These are phyloP conservation scores for Macrophomina tecta DNA, from an alignment of 2,329 filamentous ascomycete species.

Conservation along the genomic window DNA sequence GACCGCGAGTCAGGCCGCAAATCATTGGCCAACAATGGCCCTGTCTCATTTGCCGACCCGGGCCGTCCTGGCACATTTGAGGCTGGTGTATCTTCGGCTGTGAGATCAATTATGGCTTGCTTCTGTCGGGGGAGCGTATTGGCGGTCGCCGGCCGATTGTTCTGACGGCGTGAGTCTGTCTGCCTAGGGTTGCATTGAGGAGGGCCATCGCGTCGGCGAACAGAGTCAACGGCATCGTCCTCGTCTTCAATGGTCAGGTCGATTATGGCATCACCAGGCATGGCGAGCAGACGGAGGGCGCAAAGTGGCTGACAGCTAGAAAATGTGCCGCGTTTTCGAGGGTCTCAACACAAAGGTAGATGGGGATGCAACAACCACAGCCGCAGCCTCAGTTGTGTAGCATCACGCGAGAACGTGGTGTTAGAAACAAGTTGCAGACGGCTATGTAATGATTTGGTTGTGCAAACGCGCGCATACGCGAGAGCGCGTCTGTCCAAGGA, in stretches of 20 bases:
- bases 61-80: background rate
- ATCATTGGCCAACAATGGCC: conserved; percentile 4
- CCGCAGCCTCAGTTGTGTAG: background rate
- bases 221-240: background rate
- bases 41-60: conserved; percentile 11
- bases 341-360: too few relatives aligned
- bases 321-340: too few relatives aligned
- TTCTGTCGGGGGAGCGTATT: background rate
- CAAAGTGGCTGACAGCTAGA: background rate
- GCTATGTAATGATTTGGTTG: background rate
- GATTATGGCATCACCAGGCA: background rate
- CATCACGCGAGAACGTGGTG: background rate
- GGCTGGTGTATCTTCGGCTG: background rate
- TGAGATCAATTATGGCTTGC: conserved; percentile 11
- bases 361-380: too few relatives aligned
- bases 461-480: background rate
- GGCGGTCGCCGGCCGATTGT: background rate
- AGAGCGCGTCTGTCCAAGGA: too few relatives aligned
- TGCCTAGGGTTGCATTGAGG: background rate
- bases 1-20: conserved; percentile 8
- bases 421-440: too few relatives aligned
- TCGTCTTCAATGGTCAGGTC: conserved; percentile 11
- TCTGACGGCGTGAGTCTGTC: background rate
- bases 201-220: background rate
- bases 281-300: background rate